Evolutionary conservation across 176 grass and related monocot species (phyloP).

Genomic region (Cenchrus americanus): DNA sequence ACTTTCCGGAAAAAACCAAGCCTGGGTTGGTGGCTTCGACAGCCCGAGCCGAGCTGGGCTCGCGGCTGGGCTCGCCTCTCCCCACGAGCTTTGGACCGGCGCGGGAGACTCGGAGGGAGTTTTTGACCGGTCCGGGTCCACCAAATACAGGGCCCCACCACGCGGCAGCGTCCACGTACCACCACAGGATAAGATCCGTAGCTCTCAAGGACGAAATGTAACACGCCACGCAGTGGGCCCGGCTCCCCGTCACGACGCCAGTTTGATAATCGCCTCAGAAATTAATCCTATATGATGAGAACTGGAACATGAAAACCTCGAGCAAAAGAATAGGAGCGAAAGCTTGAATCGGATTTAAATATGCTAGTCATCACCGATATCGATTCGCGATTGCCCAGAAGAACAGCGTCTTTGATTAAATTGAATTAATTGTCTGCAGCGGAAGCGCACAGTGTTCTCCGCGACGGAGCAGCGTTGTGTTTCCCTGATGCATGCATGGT

Average conservation of each 20-base stretch:
- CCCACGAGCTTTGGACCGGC: background rate
- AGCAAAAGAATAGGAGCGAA: too few relatives aligned
- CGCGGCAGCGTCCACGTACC: conserved; percentile 22
- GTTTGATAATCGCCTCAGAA: background rate
- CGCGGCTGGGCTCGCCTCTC: background rate
- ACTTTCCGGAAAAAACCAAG: too few relatives aligned
- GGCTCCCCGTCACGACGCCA: background rate
- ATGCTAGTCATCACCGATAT: too few relatives aligned
- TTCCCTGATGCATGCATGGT: too few relatives aligned
- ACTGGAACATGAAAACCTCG: too few relatives aligned
- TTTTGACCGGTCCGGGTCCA: conserved; percentile 14
- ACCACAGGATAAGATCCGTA: conserved; percentile 31
- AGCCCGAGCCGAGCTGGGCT: background rate
- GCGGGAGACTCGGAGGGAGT: background rate
- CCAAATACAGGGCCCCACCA: background rate
- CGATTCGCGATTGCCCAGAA: too few relatives aligned
- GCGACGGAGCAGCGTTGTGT: too few relatives aligned
- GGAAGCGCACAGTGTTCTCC: too few relatives aligned
- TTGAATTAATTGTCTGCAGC: too few relatives aligned
- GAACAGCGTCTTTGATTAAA: too few relatives aligned
- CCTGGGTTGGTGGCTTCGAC: background rate
- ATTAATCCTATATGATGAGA: too few relatives aligned
- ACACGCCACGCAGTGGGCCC: conserved; percentile 26
- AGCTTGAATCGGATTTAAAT: too few relatives aligned
- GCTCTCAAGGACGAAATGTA: background rate